Evolutionary conservation across 345 rosid genomes (phyloP).

Genomic region (Gossypium australe): DNA sequence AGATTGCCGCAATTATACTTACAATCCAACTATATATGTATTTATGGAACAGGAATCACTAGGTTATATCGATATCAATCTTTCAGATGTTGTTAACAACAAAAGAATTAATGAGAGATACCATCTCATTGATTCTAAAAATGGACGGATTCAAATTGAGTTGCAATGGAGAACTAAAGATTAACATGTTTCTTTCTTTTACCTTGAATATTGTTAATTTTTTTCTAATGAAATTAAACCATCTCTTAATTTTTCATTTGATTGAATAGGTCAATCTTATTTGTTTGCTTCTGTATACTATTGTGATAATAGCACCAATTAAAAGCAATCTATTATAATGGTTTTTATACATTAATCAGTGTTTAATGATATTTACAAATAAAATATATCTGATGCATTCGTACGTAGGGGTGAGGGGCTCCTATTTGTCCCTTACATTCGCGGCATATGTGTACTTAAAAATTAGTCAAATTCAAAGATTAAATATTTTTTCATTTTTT

Average conservation of each 20-base stretch:
- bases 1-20: background rate
- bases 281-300: too few species aligned
- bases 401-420: too few species aligned
- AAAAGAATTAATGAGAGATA: conserved; percentile 75
- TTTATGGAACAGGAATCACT: conserved; percentile 53
- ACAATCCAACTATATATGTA: background rate
- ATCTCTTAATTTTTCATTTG: background rate
- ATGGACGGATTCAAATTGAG: conserved; percentile 77
- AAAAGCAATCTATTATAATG: too few species aligned
- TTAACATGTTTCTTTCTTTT: background rate
- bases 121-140: conserved; percentile 89
- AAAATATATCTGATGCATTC: too few species aligned
- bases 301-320: too few species aligned
- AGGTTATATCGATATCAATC: conserved; percentile 68
- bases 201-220: background rate
- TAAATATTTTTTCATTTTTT: too few species aligned
- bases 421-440: too few species aligned
- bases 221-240: background rate
- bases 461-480: too few species aligned
- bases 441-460: too few species aligned
- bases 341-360: too few species aligned
- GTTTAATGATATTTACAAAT: too few species aligned
- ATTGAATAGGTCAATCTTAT: background rate
- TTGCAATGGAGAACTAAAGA: conserved; percentile 76
- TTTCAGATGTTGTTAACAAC: conserved; percentile 79